phyloP scores from a whole-genome alignment of 2,329 filamentous ascomycete genomes.

The Pseudofabraea citricarpa region DNA sequence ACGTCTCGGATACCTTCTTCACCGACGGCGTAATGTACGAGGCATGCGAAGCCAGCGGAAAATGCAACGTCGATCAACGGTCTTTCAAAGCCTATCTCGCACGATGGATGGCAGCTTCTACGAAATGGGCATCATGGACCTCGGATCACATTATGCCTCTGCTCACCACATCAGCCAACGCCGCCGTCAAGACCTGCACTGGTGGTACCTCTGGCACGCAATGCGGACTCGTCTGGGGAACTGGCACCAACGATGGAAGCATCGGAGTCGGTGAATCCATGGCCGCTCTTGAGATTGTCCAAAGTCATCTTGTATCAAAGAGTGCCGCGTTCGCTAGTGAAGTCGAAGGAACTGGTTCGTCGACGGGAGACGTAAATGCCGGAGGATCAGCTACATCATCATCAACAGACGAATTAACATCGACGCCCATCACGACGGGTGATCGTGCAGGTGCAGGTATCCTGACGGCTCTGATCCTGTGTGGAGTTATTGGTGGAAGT shows the following conservation, averaged over 20 bases:
- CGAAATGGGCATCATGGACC: slow-evolving; percentile 59
- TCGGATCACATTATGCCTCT: slow-evolving; percentile 45
- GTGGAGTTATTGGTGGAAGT: slow-evolving; percentile 17
- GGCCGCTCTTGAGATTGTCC: slow-evolving; percentile 59
- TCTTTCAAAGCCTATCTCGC: slow-evolving; percentile 60
- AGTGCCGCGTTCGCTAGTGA: slow-evolving; percentile 26
- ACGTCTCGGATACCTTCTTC: slow-evolving; percentile 50
- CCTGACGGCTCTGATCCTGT: slow-evolving; percentile 30
- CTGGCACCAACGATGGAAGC: slow-evolving; percentile 46
- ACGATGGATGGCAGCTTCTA: slow-evolving; percentile 57
- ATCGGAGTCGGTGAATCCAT: slow-evolving; percentile 68
- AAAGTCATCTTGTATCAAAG: slow-evolving; percentile 31
- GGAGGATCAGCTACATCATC: slow-evolving; percentile 9
- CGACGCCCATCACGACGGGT: slow-evolving; percentile 25
- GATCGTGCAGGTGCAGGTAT: slow-evolving; percentile 38
- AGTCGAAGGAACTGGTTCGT: slow-evolving; percentile 39
- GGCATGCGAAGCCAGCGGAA: slow-evolving; percentile 51
- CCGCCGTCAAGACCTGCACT: slow-evolving; percentile 51
- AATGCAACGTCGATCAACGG: slow-evolving; percentile 57
- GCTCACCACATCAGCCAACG: slow-evolving; percentile 46
- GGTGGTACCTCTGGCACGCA: slow-evolving; percentile 52
- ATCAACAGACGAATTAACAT: slow-evolving; percentile 8
- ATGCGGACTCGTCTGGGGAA: slow-evolving; percentile 58
- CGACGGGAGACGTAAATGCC: slow-evolving; percentile 20
- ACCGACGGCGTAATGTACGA: slow-evolving; percentile 59